These are phyloP conservation scores for Lithohypha guttulata DNA, from an alignment of 2,329 filamentous ascomycete species.

Conservation along the genomic window DNA sequence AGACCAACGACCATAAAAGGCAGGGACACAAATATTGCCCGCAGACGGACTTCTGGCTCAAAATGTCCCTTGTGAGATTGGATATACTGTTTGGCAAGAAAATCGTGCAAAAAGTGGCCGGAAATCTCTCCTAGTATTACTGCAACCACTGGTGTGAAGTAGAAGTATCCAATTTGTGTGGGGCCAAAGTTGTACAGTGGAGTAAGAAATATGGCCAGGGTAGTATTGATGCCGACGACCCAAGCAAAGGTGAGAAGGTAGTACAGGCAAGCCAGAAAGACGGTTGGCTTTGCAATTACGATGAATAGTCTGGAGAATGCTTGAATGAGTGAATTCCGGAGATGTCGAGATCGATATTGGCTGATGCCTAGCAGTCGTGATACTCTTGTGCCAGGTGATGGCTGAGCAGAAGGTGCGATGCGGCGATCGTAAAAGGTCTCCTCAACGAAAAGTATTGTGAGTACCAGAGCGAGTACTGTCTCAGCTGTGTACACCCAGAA, in stretches of 20 bases:
- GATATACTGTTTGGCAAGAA: constrained; percentile 37
- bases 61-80: constrained; percentile 41
- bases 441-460: constrained; percentile 27
- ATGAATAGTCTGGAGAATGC: constrained; percentile 29
- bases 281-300: constrained; percentile 30
- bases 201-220: constrained; percentile 42
- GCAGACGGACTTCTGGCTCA: constrained; percentile 46
- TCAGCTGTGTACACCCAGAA: constrained; percentile 29
- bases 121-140: constrained; percentile 43
- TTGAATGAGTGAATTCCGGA: constrained; percentile 26
- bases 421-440: constrained; percentile 32
- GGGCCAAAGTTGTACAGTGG: constrained; percentile 42
- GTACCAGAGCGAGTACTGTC: constrained; percentile 25
- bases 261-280: constrained; percentile 28
- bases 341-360: constrained; percentile 19
- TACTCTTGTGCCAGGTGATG: constrained; percentile 22
- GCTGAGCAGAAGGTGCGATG: constrained; percentile 15
- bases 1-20: constrained; percentile 42
- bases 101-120: constrained; percentile 49
- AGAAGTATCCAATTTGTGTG: constrained; percentile 44
- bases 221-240: constrained; percentile 45
- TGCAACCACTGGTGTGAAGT: constrained; percentile 48
- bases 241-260: constrained; percentile 34
- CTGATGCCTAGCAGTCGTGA: constrained; percentile 24
- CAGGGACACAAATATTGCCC: constrained; percentile 37